Evolutionary conservation across 139 green algal species (phyloP), one percentile per base, ranked within the genome.

Genomic region (Volvox africanus): DNA sequence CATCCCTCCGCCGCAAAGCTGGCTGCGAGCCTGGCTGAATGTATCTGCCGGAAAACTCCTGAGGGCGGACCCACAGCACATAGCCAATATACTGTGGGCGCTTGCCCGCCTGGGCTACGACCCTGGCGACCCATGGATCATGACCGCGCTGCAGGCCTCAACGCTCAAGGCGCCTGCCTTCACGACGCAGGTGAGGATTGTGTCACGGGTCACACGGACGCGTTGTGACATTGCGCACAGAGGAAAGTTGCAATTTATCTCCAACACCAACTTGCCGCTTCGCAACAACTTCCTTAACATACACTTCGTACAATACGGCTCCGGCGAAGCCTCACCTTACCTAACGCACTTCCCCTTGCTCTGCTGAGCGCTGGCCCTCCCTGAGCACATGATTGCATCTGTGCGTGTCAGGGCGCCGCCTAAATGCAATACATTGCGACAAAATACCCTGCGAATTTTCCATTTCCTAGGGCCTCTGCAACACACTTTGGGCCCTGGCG

Each of bases 401-500:
- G 44, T 55, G 44, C 44, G 44, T 55, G 44, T 9, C 44, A 55
- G 44, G 44, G 44, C 44, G 44, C 44, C 44, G 44, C 5, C 44
- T 55, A 55, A 55, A 9, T 55, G 44, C 44, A 9, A 55, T 55
- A 55, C 9, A 5, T 9, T 55, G 44, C 5, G 44, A 5, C 44
- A 55, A 14, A 55, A 55, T 55, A 55, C 44, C 44, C 9, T 55
- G n/a, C n/a, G 44, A 55, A 55, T 14, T 55, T 55, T 30, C 76
- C 1, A 14, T 50, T 36, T 33, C 73, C 73, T 71, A 92, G 89
- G 89, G 86, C 61, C 68, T 92, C 28, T 89, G 80, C 89, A 92
- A 92, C 89, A 87, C 81, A 55, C 75, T 92, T 6, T 92, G 89
- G 89, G 89, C 82, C 1, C 35, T 89, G 26, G 82, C 82, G 17